Conservation (phyloP, 169 alveolate genomes). For the Theileria sp. region DNA sequence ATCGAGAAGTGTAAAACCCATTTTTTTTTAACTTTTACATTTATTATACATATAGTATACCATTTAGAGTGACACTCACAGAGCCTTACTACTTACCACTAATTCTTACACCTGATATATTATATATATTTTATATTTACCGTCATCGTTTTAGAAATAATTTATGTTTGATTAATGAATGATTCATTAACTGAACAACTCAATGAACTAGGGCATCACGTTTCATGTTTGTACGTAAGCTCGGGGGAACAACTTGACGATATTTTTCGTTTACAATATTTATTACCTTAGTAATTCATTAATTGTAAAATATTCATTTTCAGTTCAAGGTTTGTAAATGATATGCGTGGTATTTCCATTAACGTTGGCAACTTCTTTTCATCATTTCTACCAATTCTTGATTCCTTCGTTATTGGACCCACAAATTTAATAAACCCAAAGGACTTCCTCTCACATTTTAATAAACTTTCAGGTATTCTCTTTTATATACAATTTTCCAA, state of each 20-base stretch:
- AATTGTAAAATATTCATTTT: not conserved
- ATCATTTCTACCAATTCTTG: conserved; percentile 59
- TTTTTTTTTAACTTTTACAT: conserved; percentile 74
- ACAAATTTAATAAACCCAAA: conserved; percentile 30
- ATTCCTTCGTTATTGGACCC: conserved; percentile 64
- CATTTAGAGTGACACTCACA: not conserved
- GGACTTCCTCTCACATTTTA: conserved; percentile 39
- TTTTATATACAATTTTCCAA: no score
- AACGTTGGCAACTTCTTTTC: conserved; percentile 62
- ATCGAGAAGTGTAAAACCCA: conserved; percentile 98
- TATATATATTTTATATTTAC: conserved; percentile 1
- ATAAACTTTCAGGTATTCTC: conserved; percentile 42
- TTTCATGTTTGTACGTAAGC: conserved; percentile 51
- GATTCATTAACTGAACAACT: conserved; percentile 43
- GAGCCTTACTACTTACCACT: not conserved
- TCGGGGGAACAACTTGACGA: conserved; percentile 68
- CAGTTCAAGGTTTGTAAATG: conserved; percentile 67
- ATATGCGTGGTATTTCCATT: conserved; percentile 62
- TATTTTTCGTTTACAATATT: conserved; percentile 53
- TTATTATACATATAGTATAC: conserved; percentile 1
- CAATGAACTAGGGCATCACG: conserved; percentile 55
- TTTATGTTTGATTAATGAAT: conserved; percentile 33
- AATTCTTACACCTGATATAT: not conserved
- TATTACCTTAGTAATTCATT: conserved; percentile 54
- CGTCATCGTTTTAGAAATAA: not conserved